Percentiles rank a stretch among this genome's conserved stretches.
These are phyloP conservation scores for Rubia balearica DNA, from an alignment of 305 asterid genomes.

Conservation along the genomic window DNA sequence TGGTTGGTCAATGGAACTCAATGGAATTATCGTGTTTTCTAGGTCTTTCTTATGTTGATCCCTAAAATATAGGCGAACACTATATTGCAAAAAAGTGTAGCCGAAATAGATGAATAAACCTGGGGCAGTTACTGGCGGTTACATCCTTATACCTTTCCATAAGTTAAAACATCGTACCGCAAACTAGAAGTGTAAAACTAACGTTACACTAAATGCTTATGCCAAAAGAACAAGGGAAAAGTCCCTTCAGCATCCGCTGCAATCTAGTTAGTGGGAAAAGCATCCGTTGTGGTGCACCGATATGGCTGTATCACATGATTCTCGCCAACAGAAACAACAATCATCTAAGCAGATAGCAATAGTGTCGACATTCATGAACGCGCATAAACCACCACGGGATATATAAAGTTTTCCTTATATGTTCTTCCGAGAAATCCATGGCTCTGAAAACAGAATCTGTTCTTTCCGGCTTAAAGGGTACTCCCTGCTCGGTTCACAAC, in stretches of 20 bases:
- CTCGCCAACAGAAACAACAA: not conserved
- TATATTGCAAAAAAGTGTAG: no score
- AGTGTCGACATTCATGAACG: not conserved
- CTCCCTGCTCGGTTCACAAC: not conserved
- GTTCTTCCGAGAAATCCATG: not conserved
- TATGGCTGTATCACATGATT: not conserved
- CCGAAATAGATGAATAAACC: no score
- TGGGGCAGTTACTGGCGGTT: not conserved
- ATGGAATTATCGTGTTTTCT: no score
- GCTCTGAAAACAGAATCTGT: conserved; percentile 47
- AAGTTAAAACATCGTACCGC: no score
- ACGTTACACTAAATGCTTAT: not conserved
- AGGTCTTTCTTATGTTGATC: no score
- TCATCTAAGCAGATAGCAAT: not conserved
- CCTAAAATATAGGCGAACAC: no score
- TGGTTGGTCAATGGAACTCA: no score
- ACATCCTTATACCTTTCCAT: not conserved
- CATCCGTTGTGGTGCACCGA: not conserved
- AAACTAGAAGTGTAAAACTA: not conserved
- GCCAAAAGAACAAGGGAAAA: not conserved
- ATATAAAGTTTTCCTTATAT: not conserved
- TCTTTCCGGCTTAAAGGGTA: conserved; percentile 16
- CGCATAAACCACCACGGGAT: not conserved
- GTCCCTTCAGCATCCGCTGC: not conserved
- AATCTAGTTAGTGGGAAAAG: not conserved